phyloP scores from a whole-genome alignment of 1,139 yeast genomes.

The Zygosaccharomyces pseudobailii region DNA sequence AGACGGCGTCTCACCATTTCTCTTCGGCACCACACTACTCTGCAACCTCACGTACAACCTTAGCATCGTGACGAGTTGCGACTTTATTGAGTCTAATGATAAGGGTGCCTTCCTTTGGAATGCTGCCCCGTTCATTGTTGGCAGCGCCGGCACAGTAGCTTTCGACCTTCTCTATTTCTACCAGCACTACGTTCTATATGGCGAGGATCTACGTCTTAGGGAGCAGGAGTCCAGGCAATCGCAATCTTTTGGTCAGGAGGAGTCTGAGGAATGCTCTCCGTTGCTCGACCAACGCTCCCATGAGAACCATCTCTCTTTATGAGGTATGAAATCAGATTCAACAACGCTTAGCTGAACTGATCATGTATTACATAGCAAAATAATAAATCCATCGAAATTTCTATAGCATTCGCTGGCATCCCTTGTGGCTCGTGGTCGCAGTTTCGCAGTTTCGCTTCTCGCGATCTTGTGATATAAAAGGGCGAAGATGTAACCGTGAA shows the following conservation, averaged over 20 bases:
- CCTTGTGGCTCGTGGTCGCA: not conserved
- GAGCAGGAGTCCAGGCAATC: constrained; percentile 23
- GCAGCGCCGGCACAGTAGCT: constrained; percentile 79
- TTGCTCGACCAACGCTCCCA: not conserved
- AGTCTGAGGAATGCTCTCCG: constrained; percentile 7
- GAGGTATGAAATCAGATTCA: not conserved
- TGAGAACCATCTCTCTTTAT: not conserved
- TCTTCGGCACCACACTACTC: constrained; percentile 70
- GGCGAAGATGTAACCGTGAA: not conserved
- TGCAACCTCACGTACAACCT: constrained; percentile 81
- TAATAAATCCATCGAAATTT: not conserved
- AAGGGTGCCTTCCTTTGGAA: constrained; percentile 50
- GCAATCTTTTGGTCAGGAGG: not conserved
- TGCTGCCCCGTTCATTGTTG: constrained; percentile 78
- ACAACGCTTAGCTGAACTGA: not conserved
- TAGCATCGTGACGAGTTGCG: constrained; percentile 56
- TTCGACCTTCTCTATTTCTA: constrained; percentile 74
- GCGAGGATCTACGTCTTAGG: constrained; percentile 29
- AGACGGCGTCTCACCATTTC: constrained; percentile 73
- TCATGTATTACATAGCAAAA: not conserved
- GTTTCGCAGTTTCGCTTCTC: not conserved
- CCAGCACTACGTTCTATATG: constrained; percentile 43
- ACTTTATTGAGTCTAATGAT: constrained; percentile 33
- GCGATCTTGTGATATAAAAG: not conserved
- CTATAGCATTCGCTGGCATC: not conserved